A percentile compares a stretch with the other conserved stretches of the same genome.
phyloP scores from a whole-genome alignment of 495 filamentous ascomycete species.

The Penicillium herquei region DNA sequence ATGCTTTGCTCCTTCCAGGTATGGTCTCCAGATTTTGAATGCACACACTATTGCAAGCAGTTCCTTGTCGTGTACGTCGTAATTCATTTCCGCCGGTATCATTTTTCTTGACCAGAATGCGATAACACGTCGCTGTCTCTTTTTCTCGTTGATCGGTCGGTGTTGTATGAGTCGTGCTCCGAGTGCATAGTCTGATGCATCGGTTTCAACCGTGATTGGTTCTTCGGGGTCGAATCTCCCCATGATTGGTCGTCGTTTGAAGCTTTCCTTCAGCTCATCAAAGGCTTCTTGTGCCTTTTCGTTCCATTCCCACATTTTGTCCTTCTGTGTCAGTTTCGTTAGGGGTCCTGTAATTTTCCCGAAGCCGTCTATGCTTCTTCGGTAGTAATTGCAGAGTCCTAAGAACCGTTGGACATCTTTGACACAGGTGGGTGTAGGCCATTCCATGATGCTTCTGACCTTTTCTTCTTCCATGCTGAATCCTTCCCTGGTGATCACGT shows the following conservation, averaged over 20 bases:
- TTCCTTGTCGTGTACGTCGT: conserved; percentile 32
- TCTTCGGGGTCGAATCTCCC: conserved; percentile 8
- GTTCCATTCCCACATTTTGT: conserved; percentile 7
- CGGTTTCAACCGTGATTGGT: conserved; percentile 11
- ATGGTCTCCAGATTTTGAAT: conserved; percentile 27
- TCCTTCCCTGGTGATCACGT: conserved; percentile 6
- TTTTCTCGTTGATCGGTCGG: too few species aligned
- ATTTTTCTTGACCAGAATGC: conserved; percentile 28
- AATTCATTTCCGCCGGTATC: conserved; percentile 27
- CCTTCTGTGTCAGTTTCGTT: conserved; percentile 10
- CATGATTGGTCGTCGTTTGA: background rate
- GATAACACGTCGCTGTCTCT: too few species aligned
- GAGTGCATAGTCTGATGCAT: conserved; percentile 7
- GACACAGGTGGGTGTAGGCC: conserved; percentile 4
- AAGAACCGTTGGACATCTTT: conserved; percentile 13
- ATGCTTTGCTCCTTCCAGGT: conserved; percentile 17
- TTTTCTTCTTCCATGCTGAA: conserved; percentile 15
- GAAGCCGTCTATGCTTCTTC: conserved; percentile 11
- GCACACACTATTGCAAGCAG: conserved; percentile 24
- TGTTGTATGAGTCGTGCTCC: too few species aligned
- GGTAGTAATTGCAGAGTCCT: conserved; percentile 15
- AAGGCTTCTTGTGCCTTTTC: conserved; percentile 5
- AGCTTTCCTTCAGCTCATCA: conserved; percentile 6
- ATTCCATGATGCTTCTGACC: conserved; percentile 7
- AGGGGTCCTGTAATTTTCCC: background rate